Evolutionary conservation across 768 basidiomycete genomes (phyloP), one percentile per base, ranked within the genome.

Genomic region (Mycena leptocephala): DNA sequence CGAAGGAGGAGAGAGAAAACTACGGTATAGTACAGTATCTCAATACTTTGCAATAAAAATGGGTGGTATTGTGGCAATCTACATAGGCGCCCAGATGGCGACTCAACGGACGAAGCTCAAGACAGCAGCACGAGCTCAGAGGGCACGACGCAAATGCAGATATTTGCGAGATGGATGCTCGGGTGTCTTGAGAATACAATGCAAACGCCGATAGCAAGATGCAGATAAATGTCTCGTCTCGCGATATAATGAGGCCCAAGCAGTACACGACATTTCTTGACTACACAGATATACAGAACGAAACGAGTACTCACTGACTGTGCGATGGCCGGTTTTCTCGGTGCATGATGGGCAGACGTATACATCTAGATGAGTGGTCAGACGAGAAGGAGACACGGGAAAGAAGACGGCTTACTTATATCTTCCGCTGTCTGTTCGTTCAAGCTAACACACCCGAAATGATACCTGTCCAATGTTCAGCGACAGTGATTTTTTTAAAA

Each of bases 371-470:
- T 16, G 26, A 69, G 7, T 48, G 43, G 72, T 51, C 65, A 55
- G 70, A n/a, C 46, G 22, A 39, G 33, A 56, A 30, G 58, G 64
- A 2, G 32, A 35, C 5, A 48, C 22, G 48, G 64, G 4, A 30
- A 53, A 32, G 43, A 75, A 37, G 59, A 77, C 82, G 22, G 91
- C 95, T 88, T 83, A 95, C 95, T 91, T 83, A 97, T 94, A 82
- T 95, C 93, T 80, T 93, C 93, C 11, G 95, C 95, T 78, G 93
- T 89, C 64, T 88, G 85, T 78, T 91, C 90, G 72, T 83, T 88
- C 61, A 96, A 83, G 73, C 90, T 85, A 13, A 96, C 88, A 84
- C 96, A 97, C n/a, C 85, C 84, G 79, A 96, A 96, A 83, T 97
- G 96, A 84, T 92, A 96, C 96, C 96, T 97, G 67, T 5, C 33